Conservation (phyloP, 352 stramenopile genomes). For the Phytophthora vignae region DNA sequence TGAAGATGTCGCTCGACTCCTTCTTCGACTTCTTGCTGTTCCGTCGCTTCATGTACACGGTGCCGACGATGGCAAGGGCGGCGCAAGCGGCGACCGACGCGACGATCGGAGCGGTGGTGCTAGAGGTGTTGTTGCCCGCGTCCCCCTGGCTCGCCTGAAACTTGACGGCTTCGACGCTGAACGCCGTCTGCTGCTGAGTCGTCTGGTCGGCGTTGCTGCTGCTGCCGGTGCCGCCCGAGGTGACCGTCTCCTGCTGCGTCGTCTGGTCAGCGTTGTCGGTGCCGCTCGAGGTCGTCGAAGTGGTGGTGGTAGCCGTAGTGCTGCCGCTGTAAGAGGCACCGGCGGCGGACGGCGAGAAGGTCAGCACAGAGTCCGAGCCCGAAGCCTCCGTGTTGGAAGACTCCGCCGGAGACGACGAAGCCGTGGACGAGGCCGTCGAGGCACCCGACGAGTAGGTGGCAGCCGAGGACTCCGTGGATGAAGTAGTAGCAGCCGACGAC, state of each 20-base stretch:
- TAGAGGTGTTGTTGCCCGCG: not conserved
- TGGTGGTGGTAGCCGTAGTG: slow-evolving; percentile 39
- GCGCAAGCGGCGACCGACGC: slow-evolving; percentile 49
- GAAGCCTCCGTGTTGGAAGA: slow-evolving; percentile 21
- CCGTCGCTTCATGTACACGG: slow-evolving; percentile 76
- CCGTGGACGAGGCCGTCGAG: slow-evolving; percentile 15
- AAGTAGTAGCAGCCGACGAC: slow-evolving; percentile 3
- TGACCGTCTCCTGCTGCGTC: slow-evolving; percentile 27
- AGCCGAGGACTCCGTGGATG: not conserved
- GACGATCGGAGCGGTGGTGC: slow-evolving; percentile 29
- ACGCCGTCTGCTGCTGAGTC: slow-evolving; percentile 37
- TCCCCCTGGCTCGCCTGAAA: slow-evolving; percentile 44
- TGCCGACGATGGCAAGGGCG: slow-evolving; percentile 55
- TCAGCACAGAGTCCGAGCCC: slow-evolving; percentile 32
- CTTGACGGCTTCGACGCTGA: slow-evolving; percentile 42
- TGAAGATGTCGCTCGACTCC: slow-evolving; percentile 66
- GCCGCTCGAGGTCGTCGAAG: not conserved
- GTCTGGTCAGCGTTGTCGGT: not conserved
- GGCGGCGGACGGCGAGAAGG: slow-evolving; percentile 44
- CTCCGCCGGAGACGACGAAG: slow-evolving; percentile 13
- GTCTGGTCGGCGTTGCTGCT: not conserved
- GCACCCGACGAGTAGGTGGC: slow-evolving; percentile 17
- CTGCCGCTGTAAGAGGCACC: slow-evolving; percentile 34
- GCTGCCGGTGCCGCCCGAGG: slow-evolving; percentile 1
- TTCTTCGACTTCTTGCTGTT: slow-evolving; percentile 61